Conservation (phyloP, 2,329 filamentous ascomycete genomes). For the Talaromyces sp. region DNA sequence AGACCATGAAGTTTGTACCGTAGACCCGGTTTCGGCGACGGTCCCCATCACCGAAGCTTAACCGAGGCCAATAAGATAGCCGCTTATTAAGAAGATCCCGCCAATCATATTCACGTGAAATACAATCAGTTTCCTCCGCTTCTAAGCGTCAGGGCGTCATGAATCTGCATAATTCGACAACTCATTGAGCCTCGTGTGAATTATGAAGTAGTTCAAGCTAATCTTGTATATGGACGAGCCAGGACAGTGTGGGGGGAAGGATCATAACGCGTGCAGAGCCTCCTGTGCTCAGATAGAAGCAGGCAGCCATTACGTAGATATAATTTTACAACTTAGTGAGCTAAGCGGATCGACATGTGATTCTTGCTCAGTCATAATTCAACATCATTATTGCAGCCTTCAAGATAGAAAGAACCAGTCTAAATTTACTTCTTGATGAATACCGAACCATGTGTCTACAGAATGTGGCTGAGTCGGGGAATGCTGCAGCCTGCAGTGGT, state of each 20-base stretch:
- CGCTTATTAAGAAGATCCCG: not conserved
- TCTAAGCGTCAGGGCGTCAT: not conserved
- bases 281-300: too few relatives aligned
- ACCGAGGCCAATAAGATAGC: conserved; percentile 13
- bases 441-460: not conserved
- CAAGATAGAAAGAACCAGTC: not conserved
- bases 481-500: not conserved
- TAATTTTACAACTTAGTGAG: not conserved
- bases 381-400: not conserved
- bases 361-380: not conserved
- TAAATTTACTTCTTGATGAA: not conserved
- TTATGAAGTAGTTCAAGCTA: not conserved
- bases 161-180: not conserved
- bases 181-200: not conserved
- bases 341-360: conserved; percentile 2
- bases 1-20: not conserved
- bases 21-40: conserved; percentile 14
- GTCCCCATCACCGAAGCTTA: not conserved
- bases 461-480: not conserved
- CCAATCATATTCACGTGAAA: not conserved
- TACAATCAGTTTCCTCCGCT: not conserved
- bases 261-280: not conserved
- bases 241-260: not conserved
- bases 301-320: not conserved
- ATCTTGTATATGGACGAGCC: not conserved